Percentiles rank a stretch among this genome's conserved stretches.
Conservation (phyloP, 2,329 filamentous ascomycete species). For the Aspergillus oerlinghausenensis region DNA sequence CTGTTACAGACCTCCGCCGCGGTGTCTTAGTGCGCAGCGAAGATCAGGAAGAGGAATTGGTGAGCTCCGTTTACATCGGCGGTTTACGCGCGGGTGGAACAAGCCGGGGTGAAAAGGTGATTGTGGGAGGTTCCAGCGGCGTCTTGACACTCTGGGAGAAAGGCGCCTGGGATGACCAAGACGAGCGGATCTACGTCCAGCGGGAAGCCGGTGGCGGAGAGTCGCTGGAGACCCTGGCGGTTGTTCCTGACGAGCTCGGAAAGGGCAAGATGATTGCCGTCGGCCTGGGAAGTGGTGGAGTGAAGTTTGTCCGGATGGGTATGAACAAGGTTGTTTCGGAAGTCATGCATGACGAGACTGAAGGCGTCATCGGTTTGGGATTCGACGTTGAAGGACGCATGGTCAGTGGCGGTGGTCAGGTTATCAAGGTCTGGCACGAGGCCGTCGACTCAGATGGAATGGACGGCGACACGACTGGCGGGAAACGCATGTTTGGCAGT, state of each 20-base stretch:
- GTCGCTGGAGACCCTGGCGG: conserved; percentile 71
- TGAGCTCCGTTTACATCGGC: conserved; percentile 74
- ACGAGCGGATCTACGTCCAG: conserved; percentile 79
- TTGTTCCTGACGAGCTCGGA: conserved; percentile 66
- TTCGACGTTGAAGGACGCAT: conserved; percentile 84
- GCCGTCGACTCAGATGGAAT: conserved; percentile 52
- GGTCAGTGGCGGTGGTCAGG: conserved; percentile 81
- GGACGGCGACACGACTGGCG: conserved; percentile 35
- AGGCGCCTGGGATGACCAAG: conserved; percentile 91
- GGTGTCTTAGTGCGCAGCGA: conserved; percentile 86
- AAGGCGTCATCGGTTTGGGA: conserved; percentile 74
- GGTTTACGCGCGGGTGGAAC: conserved; percentile 64
- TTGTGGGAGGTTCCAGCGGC: conserved; percentile 74
- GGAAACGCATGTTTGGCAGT: conserved; percentile 34
- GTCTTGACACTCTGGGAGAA: conserved; percentile 91
- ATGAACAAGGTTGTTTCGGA: conserved; percentile 66
- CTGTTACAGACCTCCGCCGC: conserved; percentile 80
- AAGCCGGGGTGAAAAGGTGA: conserved; percentile 68
- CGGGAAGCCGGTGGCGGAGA: conserved; percentile 60
- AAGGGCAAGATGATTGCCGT: conserved; percentile 64
- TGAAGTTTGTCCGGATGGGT: conserved; percentile 73
- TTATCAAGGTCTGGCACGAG: conserved; percentile 86
- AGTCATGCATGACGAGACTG: conserved; percentile 75
- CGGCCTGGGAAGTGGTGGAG: conserved; percentile 73
- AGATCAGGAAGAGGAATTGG: conserved; percentile 88